Conservation (phyloP, 2,329 filamentous ascomycete species). For the Chrysoporthe deuterocubensis region DNA sequence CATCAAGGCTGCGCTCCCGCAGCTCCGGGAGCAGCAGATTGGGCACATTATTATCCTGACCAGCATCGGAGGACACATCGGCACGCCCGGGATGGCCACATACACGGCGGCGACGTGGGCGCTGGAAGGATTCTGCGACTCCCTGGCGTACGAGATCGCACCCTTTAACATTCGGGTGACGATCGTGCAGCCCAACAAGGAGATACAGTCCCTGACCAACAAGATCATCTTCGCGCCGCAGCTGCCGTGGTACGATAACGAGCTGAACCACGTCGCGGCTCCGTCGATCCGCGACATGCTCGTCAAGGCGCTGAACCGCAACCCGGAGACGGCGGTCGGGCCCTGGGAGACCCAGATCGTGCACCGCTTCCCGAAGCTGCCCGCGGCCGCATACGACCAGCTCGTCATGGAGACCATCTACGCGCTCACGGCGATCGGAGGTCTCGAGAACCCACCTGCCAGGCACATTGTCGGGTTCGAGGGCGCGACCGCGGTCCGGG, state of each 20-base stretch:
- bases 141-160: constrained; percentile 91
- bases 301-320: constrained; percentile 74
- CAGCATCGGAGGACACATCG: constrained; percentile 89
- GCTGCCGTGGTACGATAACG: constrained; percentile 66
- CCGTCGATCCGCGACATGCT: constrained; percentile 85
- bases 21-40: constrained; percentile 77
- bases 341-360: constrained; percentile 51
- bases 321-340: constrained; percentile 64
- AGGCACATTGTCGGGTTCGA: constrained; percentile 93
- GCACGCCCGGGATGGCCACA: constrained; percentile 87
- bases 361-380: constrained; percentile 75
- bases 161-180: constrained; percentile 97
- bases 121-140: constrained; percentile 93
- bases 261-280: constrained; percentile 65
- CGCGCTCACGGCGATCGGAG: constrained; percentile 87
- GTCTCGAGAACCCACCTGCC: constrained; percentile 93
- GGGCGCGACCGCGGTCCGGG: constrained; percentile 84
- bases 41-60: constrained; percentile 91
- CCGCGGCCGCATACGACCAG: constrained; percentile 68
- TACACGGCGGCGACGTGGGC: constrained; percentile 95
- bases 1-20: constrained; percentile 84
- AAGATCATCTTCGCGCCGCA: constrained; percentile 83
- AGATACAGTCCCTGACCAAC: constrained; percentile 86
- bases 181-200: constrained; percentile 93
- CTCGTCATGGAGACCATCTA: constrained; percentile 89